These are phyloP conservation scores for Mortierella sp. DNA, from an alignment of 371 early-diverging fungal genomes.

Conservation along the genomic window DNA sequence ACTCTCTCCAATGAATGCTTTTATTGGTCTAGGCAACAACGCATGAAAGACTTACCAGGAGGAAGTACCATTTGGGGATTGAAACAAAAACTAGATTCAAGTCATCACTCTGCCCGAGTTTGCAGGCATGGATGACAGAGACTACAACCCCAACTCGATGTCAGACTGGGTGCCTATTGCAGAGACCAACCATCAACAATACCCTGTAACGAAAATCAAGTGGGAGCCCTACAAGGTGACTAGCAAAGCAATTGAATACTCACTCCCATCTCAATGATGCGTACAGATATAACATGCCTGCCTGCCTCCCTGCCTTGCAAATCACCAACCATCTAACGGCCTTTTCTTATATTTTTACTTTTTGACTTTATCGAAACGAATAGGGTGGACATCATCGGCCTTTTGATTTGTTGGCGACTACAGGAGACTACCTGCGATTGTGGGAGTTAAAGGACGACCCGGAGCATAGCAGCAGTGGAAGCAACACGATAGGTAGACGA, in stretches of 20 bases:
- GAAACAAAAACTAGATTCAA: constrained; percentile 68
- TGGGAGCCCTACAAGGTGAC: constrained; percentile 88
- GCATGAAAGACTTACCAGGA: no score
- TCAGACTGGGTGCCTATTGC: constrained; percentile 82
- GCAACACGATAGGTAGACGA: constrained; percentile 62
- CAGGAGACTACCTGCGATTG: constrained; percentile 88
- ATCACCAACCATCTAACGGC: neutral
- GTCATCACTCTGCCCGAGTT: constrained; percentile 71
- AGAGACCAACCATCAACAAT: constrained; percentile 81
- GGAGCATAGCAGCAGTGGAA: constrained; percentile 34
- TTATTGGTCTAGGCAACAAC: neutral
- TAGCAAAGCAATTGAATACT: neutral
- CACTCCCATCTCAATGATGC: neutral
- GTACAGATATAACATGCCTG: neutral
- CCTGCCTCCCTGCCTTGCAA: no score
- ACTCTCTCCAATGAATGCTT: no score
- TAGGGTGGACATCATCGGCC: constrained; percentile 61
- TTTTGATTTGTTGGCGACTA: constrained; percentile 87
- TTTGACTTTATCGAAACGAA: neutral
- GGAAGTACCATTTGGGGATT: no score
- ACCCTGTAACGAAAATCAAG: constrained; percentile 90
- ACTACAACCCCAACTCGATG: constrained; percentile 55
- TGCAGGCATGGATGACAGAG: constrained; percentile 51
- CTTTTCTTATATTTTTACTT: neutral
- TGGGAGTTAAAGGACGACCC: constrained; percentile 87